phyloP scores from a whole-genome alignment of 2,329 filamentous ascomycete species.

The Apiospora arundinis region DNA sequence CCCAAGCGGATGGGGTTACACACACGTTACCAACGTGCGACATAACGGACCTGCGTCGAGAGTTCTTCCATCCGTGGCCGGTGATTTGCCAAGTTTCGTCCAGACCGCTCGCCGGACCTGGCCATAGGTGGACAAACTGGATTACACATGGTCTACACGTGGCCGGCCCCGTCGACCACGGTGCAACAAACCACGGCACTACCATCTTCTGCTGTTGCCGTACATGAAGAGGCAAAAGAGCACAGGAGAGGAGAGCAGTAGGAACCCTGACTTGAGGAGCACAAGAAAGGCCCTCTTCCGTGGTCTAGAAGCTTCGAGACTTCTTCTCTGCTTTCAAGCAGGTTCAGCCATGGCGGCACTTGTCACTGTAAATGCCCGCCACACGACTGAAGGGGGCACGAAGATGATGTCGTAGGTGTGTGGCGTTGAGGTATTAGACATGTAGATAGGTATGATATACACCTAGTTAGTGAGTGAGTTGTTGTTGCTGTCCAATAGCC shows the following conservation, averaged over 20 bases:
- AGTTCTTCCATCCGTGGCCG: neutral
- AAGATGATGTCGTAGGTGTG: neutral
- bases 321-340: neutral
- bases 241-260: neutral
- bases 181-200: neutral
- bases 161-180: neutral
- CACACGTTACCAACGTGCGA: neutral
- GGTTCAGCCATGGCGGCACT: neutral
- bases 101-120: neutral
- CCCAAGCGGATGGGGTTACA: neutral
- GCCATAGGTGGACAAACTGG: neutral
- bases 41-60: neutral
- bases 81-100: neutral
- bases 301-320: conserved; percentile 11
- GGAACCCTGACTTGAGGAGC: neutral
- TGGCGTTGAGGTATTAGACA: neutral
- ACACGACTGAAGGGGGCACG: neutral
- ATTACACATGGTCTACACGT: conserved; percentile 9
- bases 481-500: too few relatives aligned
- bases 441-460: neutral
- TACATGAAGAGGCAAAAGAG: neutral
- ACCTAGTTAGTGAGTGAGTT: neutral
- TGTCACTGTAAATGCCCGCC: neutral
- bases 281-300: neutral
- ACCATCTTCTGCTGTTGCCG: neutral